A percentile compares a stretch with the other conserved stretches of the same genome.
These are phyloP conservation scores for Pseudovirgaria hyperparasitica DNA, from an alignment of 2,329 filamentous ascomycete genomes.

Conservation along the genomic window DNA sequence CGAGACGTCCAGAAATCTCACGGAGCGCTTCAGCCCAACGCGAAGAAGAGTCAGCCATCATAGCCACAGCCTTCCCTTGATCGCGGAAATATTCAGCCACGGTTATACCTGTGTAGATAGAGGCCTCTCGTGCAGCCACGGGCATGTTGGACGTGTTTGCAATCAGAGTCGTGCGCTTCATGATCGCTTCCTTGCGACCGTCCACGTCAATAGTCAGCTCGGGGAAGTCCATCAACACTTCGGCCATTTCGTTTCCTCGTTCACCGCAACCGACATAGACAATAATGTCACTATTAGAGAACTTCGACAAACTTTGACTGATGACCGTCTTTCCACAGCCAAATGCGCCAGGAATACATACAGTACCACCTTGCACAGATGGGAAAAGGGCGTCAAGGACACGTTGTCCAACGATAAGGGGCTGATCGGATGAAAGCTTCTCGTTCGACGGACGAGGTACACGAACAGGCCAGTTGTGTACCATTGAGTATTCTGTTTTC, in stretches of 20 bases:
- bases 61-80: slow-evolving; percentile 91
- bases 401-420: slow-evolving; percentile 92
- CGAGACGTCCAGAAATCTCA: slow-evolving; percentile 95
- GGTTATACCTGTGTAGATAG: slow-evolving; percentile 94
- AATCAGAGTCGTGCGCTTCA: slow-evolving; percentile 98
- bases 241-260: slow-evolving; percentile 98
- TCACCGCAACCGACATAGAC: slow-evolving; percentile 90
- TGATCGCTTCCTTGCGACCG: slow-evolving; percentile 93
- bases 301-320: slow-evolving; percentile 95
- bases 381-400: slow-evolving; percentile 95
- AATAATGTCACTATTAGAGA: slow-evolving; percentile 98
- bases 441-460: slow-evolving; percentile 86
- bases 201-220: slow-evolving; percentile 92
- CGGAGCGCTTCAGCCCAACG: slow-evolving; percentile 97
- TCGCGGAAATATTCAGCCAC: slow-evolving; percentile 96
- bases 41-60: slow-evolving; percentile 99
- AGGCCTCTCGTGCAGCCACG: slow-evolving; percentile 93
- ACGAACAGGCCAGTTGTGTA: slow-evolving; percentile 97
- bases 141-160: slow-evolving; percentile 99
- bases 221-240: slow-evolving; percentile 99
- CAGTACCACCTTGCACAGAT: slow-evolving; percentile 90
- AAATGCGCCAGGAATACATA: slow-evolving; percentile 96
- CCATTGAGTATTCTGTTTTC: slow-evolving; percentile 91
- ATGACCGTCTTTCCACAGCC: slow-evolving; percentile 99
- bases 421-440: slow-evolving; percentile 77